phyloP scores from a whole-genome alignment of 306 rosid genomes.

The Cucumis hystrix region DNA sequence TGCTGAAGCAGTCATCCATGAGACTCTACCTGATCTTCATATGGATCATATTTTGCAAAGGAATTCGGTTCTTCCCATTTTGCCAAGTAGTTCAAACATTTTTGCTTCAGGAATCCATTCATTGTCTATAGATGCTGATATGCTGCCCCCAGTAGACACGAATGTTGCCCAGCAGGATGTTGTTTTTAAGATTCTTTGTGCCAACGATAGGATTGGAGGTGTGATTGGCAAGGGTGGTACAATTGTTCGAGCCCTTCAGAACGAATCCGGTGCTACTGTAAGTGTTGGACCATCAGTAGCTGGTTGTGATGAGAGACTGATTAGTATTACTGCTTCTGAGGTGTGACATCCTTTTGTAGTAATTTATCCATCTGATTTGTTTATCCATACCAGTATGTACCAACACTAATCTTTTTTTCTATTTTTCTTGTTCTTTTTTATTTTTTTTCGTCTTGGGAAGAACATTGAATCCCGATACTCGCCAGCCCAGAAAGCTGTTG shows the following conservation, averaged over 20 bases:
- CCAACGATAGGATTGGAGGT: conserved; percentile 78
- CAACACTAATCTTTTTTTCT: neutral
- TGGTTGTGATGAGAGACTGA: conserved; percentile 69
- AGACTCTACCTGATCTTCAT: conserved; percentile 25
- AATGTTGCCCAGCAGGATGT: conserved; percentile 46
- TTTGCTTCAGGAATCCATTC: conserved; percentile 49
- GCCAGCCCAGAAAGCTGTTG: conserved; percentile 77
- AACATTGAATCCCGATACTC: conserved; percentile 74
- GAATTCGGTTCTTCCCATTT: conserved; percentile 28
- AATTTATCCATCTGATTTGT: conserved; percentile 3
- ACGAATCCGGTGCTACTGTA: conserved; percentile 79
- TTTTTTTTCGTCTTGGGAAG: conserved; percentile 24
- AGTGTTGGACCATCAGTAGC: conserved; percentile 50
- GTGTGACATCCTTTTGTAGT: conserved; percentile 26
- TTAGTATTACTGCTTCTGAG: conserved; percentile 76
- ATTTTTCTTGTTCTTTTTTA: too few species aligned
- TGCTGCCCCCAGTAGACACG: conserved; percentile 36
- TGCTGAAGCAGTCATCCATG: conserved; percentile 35
- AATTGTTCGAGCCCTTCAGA: conserved; percentile 70
- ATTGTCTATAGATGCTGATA: conserved; percentile 40
- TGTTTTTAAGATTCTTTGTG: conserved; percentile 64
- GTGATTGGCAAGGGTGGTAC: conserved; percentile 89
- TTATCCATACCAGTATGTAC: neutral
- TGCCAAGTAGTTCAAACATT: conserved; percentile 40
- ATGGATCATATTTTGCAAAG: conserved; percentile 41